Conservation (phyloP, 306 rosid genomes). For the Gillenia trifoliata region DNA sequence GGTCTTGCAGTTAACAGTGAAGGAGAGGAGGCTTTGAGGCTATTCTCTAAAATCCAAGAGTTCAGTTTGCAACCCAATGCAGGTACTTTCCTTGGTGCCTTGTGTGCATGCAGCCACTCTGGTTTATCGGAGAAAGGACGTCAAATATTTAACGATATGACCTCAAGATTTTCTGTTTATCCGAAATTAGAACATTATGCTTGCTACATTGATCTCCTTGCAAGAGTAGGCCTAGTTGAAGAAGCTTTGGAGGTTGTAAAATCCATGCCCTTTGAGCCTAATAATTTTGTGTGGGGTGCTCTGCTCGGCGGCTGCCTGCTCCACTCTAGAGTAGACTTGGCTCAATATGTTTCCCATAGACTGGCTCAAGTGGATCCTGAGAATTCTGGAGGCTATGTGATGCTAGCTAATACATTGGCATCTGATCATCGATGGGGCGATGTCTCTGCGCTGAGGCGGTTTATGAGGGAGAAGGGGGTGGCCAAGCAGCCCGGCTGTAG, state of each 20-base stretch:
- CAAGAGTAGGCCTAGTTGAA: conserved; percentile 47
- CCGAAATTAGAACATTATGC: conserved; percentile 55
- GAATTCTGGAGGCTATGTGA: conserved; percentile 47
- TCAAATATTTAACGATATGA: conserved; percentile 36
- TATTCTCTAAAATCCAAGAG: conserved; percentile 41
- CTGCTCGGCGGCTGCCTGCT: conserved; percentile 54
- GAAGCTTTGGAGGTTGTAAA: conserved; percentile 46
- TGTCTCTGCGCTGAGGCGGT: conserved; percentile 35
- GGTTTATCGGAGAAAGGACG: conserved; percentile 46
- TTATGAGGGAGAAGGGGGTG: conserved; percentile 55
- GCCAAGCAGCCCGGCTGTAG: conserved; percentile 58
- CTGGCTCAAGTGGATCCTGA: conserved; percentile 52
- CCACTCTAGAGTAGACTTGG: conserved; percentile 51
- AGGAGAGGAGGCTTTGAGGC: conserved; percentile 50
- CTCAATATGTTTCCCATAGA: conserved; percentile 45
- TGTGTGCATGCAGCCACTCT: conserved; percentile 61
- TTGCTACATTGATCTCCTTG: conserved; percentile 62
- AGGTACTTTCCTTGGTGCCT: conserved; percentile 48
- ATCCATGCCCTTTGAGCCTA: conserved; percentile 54
- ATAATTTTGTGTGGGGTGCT: conserved; percentile 64
- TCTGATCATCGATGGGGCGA: conserved; percentile 42
- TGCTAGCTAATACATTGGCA: conserved; percentile 63
- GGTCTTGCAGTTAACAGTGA: conserved; percentile 60
- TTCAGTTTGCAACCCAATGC: conserved; percentile 44
- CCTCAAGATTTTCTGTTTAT: conserved; percentile 12